A percentile compares a stretch with the other conserved stretches of the same genome.
phyloP scores from a whole-genome alignment of 495 filamentous ascomycete species.

The Halenospora varia region DNA sequence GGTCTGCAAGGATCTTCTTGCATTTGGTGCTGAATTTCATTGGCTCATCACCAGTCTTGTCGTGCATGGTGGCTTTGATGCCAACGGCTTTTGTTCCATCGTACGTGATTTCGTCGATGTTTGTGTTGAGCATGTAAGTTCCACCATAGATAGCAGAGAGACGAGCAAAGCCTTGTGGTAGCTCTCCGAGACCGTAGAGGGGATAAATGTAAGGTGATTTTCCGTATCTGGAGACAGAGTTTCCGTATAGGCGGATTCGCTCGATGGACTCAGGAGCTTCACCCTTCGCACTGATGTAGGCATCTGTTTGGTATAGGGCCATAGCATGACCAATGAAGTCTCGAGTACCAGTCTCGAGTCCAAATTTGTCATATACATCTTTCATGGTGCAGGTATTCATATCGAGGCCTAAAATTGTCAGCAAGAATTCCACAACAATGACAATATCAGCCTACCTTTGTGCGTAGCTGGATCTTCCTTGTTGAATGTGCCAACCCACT shows the following conservation, averaged over 20 bases:
- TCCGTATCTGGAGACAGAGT: slow-evolving; percentile 95
- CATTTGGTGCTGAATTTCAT: slow-evolving; percentile 96
- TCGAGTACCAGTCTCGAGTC: slow-evolving; percentile 83
- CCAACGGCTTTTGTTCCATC: slow-evolving; percentile 76
- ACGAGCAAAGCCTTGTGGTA: slow-evolving; percentile 97
- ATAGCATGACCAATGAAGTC: slow-evolving; percentile 98
- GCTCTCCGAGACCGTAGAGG: slow-evolving; percentile 93
- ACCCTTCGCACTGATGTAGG: slow-evolving; percentile 71
- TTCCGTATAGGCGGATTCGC: slow-evolving; percentile 93
- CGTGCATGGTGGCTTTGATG: slow-evolving; percentile 96
- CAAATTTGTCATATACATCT: slow-evolving; percentile 96
- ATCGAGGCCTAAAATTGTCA: slow-evolving; percentile 63
- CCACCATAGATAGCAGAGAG: slow-evolving; percentile 97
- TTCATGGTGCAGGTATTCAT: slow-evolving; percentile 80
- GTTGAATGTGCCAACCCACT: slow-evolving; percentile 93
- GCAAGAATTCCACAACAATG: background rate
- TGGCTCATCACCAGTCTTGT: slow-evolving; percentile 67
- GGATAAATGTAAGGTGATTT: slow-evolving; percentile 99
- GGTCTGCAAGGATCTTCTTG: slow-evolving; percentile 93
- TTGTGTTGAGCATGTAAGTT: slow-evolving; percentile 98
- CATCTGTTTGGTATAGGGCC: slow-evolving; percentile 89
- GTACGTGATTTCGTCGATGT: slow-evolving; percentile 83
- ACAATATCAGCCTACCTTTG: slow-evolving; percentile 60
- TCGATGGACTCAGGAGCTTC: slow-evolving; percentile 80
- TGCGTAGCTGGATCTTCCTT: slow-evolving; percentile 78